Evolutionary conservation across 345 rosid species (phyloP), one percentile per base, ranked within the genome.

Genomic region (Populus euphratica): DNA sequence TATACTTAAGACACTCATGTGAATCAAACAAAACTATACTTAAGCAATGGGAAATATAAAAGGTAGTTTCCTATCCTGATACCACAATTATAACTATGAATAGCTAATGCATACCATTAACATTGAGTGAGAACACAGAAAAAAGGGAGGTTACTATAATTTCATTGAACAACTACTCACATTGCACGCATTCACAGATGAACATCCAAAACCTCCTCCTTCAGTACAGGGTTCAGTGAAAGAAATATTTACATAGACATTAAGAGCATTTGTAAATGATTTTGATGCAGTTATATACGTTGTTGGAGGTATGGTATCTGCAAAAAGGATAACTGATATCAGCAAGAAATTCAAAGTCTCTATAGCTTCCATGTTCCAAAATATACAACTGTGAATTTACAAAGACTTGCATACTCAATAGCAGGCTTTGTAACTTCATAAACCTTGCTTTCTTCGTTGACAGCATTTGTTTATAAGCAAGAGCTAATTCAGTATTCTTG

Each of bases 271-370:
- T 61, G 99, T 95, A 75, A 93, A 92, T 27, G 91, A 81, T 78
- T 87, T 81, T 73, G 89, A 83, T 69, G 93, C 87, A 36, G 89
- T 85, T 72, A 95, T 75, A 77, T 68, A 74, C 61, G 97, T 97
- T 70, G 96, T 91, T 65, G 99, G 99, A 27, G 91, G 87, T 23
- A 88, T 76, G 3, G 92, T 92, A 86, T 95, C 99, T 95, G 93
- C 86, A 87, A 63, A 82, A 81, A 25, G 21, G 70, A 65, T 61
- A 73, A 69, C 67, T 73, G 56, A 76, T 31, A 66, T 80, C 52
- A 78, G 81, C 27, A 38, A 23, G 25, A 27, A 67, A 67, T 2
- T 52, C 10, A 20, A 6, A 52, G 59, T 52, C 59, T 5, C 56
- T 52, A 35, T 6, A 67, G 7, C 20, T 68, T 25, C 44, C 23